A percentile compares a stretch with the other conserved stretches of the same genome.
These are phyloP conservation scores for Sclerotiophoma versabilis DNA, from an alignment of 2,329 filamentous ascomycete species.

Conservation along the genomic window DNA sequence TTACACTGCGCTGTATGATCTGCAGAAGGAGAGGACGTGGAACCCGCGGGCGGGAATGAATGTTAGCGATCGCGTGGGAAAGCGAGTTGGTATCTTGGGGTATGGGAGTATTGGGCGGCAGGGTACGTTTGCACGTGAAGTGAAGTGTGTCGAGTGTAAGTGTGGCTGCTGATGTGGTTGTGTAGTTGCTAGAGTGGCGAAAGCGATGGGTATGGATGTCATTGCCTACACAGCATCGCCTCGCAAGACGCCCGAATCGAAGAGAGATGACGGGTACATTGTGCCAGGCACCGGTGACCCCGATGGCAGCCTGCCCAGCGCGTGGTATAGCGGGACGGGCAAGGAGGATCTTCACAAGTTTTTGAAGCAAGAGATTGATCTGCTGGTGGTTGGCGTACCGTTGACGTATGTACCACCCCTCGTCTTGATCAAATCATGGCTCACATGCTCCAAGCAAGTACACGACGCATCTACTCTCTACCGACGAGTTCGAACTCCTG, in stretches of 20 bases:
- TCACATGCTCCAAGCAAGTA: constrained; percentile 36
- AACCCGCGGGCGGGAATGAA: constrained; percentile 42
- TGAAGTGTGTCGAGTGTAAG: not conserved
- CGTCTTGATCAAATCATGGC: not conserved
- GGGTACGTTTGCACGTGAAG: constrained; percentile 48
- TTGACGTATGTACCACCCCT: constrained; percentile 53
- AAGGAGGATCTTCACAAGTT: constrained; percentile 62
- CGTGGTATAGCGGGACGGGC: constrained; percentile 64
- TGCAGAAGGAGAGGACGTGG: constrained; percentile 66
- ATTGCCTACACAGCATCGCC: constrained; percentile 77
- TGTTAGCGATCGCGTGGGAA: constrained; percentile 64
- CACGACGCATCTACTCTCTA: constrained; percentile 63
- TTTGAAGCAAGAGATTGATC: constrained; percentile 62
- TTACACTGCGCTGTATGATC: constrained; percentile 62
- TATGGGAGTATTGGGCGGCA: constrained; percentile 70
- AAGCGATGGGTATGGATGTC: constrained; percentile 73
- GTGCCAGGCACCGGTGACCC: constrained; percentile 71
- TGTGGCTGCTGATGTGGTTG: not conserved
- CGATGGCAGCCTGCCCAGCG: constrained; percentile 61
- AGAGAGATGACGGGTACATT: constrained; percentile 69
- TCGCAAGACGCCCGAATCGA: constrained; percentile 70
- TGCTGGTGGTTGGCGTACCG: constrained; percentile 64
- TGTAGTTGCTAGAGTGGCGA: constrained; percentile 63
- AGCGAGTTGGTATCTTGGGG: constrained; percentile 66
- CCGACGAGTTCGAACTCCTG: constrained; percentile 63